These are phyloP conservation scores for Irpex rosettiformis DNA, from an alignment of 1,284 basidiomycete genomes.

Conservation along the genomic window DNA sequence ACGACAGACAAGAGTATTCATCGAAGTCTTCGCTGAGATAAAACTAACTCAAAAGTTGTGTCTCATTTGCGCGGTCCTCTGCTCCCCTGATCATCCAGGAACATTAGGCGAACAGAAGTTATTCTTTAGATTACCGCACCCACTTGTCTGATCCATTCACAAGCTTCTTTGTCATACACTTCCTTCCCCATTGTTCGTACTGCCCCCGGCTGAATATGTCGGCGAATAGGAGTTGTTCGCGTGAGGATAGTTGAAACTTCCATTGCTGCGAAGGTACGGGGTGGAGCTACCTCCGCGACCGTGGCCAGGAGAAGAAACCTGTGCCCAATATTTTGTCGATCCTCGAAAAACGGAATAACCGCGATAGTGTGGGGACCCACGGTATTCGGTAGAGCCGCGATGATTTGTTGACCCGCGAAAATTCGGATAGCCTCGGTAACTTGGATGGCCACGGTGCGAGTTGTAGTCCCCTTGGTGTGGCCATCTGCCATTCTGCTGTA, in stretches of 20 bases:
- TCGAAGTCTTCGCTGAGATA: neutral
- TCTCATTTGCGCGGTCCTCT: neutral
- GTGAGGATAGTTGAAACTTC: neutral
- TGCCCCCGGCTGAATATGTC: neutral
- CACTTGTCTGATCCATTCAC: neutral
- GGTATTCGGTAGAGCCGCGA: neutral
- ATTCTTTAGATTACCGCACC: neutral
- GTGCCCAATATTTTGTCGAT: neutral
- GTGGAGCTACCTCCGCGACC: neutral
- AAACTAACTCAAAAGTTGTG: neutral
- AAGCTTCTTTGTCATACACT: neutral
- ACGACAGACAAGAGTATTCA: neutral
- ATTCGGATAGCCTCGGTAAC: neutral
- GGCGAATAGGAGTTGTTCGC: neutral
- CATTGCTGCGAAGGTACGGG: neutral
- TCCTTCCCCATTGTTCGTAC: neutral
- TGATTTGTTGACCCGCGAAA: neutral
- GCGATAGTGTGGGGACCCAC: neutral
- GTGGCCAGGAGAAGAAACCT: neutral
- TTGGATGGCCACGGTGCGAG: neutral
- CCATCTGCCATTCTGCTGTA: neutral
- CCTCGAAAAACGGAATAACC: neutral
- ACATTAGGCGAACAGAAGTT: neutral
- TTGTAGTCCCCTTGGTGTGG: neutral
- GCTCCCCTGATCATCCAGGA: constrained; percentile 19